Base-by-base conservation (phyloP, 2,329 filamentous ascomycete species). In the Talaromyces albobiverticillius region DNA sequence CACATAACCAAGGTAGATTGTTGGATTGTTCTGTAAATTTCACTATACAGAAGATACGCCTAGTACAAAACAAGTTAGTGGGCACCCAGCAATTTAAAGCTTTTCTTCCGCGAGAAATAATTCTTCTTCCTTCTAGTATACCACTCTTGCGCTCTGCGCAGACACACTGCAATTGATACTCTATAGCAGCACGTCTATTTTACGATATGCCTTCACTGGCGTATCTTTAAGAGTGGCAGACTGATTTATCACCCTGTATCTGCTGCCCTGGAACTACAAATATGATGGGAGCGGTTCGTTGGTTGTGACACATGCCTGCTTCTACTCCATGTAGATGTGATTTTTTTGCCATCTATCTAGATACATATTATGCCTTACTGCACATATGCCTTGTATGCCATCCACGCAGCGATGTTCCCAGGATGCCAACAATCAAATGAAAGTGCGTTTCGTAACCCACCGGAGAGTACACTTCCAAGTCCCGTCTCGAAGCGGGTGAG, bases 241-340 rank as follows among this genome's bases (percentile, higher is more conserved):
- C 75, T 72, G 82, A 73, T 64, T 64, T 67, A 71, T 82, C 86
- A 79, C 83, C 85, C 85, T 86, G 87, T 90, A 90, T 90, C 87
- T 90, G 86, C 87, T 89, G 85, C 87, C 85, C 85, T 88, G 81
- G 87, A 90, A 85, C 74, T 64, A n/a, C n/a, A 62, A 57, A 68
- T 79, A 79, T 90, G 87, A 89, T 82, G 84, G 85, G 85, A 76
- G 87, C 85, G 79, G 87, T 87, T 90, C 87, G 87, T 79, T 89
- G 85, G 84, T 68, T 84, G 85, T 82, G 85, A 84, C 82, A 89
- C 85, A 89, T 71, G 68, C 60, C 63, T 61, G 68, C 60, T 63
- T 61, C 55, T 61, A 58, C 59, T 43, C 26, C 55, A 16, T 51
- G 36, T 42, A 51, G 54, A 38, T 41, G 40, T 41, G 6, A 42